Evolutionary conservation across 1,139 yeast genomes (phyloP), one percentile per base, ranked within the genome.

Genomic region (Candida albicans): DNA sequence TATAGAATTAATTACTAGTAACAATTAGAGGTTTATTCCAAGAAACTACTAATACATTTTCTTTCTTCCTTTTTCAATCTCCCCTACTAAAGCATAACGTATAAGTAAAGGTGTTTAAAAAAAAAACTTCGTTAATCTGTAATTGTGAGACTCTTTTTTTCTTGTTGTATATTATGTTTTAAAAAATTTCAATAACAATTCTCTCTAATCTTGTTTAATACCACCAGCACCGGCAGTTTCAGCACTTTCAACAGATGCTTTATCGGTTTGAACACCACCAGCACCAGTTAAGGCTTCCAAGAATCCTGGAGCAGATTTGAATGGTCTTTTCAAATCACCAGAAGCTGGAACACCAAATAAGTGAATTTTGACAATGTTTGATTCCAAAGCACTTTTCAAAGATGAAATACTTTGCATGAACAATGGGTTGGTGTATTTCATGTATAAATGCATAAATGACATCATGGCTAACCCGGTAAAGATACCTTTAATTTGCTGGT

Each of bases 381-480:
- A 75, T 73, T 95, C 99, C 52, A 90, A 73, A 42, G 96, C 96
- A 55, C 86, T 73, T 79, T 93, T 93, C 58, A 95, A 74, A 42
- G 97, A 93, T 44, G 95, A 81, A 57, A 95, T 79, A 50, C 93
- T 84, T 75, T 93, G 99, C 89, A 93, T 87, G 57, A 95, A 82
- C 67, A 93, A 81, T 48, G 99, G 99, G 73, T 93, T 91, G 67
- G 98, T 89, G 79, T 89, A 95, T 72, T 90, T 87, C 96, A 95
- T 84, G 82, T 93, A 93, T 52, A 93, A 60, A 70, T 93, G 99
- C 98, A 93, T 91, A 82, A 93, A 87, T 29, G 86, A 96, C 95
- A 95, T 91, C 97, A 95, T 91, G 60, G 96, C 97, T 58, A 90
- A 68, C 51, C 96, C 88, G 54, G 95, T 87, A 77, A 86, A 84